phyloP scores from a whole-genome alignment of 164 flowering plant species.

The Magnolia officinalis region DNA sequence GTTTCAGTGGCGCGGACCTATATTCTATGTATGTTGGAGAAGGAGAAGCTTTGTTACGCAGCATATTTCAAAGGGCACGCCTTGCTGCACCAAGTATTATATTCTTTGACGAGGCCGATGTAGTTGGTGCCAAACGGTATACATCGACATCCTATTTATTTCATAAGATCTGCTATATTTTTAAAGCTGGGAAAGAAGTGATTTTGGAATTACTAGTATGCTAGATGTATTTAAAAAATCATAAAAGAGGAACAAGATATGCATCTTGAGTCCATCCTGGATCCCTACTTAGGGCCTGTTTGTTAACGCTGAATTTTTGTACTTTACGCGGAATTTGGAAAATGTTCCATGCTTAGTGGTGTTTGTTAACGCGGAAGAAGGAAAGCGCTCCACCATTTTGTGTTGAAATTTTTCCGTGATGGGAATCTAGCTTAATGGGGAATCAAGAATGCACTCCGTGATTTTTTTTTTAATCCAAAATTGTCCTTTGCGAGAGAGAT shows the following conservation, averaged over 20 bases:
- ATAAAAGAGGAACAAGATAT: neutral
- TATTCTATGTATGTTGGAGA: constrained; percentile 99
- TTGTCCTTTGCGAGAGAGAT: too few relatives aligned
- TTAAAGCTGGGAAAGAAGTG: neutral
- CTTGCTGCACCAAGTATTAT: constrained; percentile 95
- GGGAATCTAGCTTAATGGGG: too few relatives aligned
- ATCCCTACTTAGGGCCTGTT: too few relatives aligned
- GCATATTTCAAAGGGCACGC: constrained; percentile 83
- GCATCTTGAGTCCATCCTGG: neutral
- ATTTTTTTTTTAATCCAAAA: too few relatives aligned
- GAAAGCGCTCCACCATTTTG: too few relatives aligned
- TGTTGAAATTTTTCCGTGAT: too few relatives aligned
- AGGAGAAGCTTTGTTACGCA: constrained; percentile 89
- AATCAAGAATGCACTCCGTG: too few relatives aligned
- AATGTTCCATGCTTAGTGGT: too few relatives aligned
- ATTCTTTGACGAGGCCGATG: constrained; percentile 95
- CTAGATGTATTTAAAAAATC: neutral
- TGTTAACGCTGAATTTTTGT: too few relatives aligned
- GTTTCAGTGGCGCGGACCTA: constrained; percentile 85
- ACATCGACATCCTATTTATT: constrained; percentile 8
- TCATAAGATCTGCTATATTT: constrained; percentile 1
- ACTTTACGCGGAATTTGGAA: too few relatives aligned
- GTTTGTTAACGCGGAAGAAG: too few relatives aligned
- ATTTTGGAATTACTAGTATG: neutral
- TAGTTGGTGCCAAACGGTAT: constrained; percentile 74